Base-by-base conservation (phyloP, 306 rosid species). In the Lagenaria siceraria region DNA sequence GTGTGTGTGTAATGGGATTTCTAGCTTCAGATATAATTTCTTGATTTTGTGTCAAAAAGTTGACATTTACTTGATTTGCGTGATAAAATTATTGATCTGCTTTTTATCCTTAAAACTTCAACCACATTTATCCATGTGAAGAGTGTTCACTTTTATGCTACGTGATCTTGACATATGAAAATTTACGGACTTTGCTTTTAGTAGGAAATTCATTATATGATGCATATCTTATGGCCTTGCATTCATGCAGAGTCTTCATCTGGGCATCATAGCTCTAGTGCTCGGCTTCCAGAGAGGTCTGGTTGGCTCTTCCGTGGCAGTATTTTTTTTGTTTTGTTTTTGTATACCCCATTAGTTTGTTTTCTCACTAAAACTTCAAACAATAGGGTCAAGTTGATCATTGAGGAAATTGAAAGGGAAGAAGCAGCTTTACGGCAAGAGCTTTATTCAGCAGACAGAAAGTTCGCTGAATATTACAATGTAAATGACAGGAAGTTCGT, bases 251-350 rank as follows among this genome's bases (percentile, higher is more conserved):
- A 88, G 70, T 88, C 90, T 1, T 87, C 97, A 84, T 82, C 88
- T 29, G 86, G 86, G 79, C 90, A 84, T 81, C 88, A 85, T 84
- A 88, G 81, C 87, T 79, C 96, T 81, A 85, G 87, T 84, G 84
- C 89, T 61, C 89, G 90, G 63, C 90, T 96, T 88, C 91, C 96
- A 56, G 98, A 90, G 86, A 90, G 98, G 99, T 95, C 84, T 62
- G 61, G 17, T 35, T 63, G 74, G 2, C 79, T 78, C 8, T 74
- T 77, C 22, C 18, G 8, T 58, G 4, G 15, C 2, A 78, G 10
- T 18, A 46, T 77, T 38, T 21, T 8, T 75, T 46, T 68, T 81
- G 78, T 11, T 59, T 0, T 27, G 14, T 40, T 58, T 63, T 51
- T 63, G 31, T 29, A 70, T 73, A 12, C 43, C 35, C 61, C 52